Evolutionary conservation across 2,329 filamentous ascomycete species (phyloP).

Genomic region (Paraphaeosphaeria sporulosa): DNA sequence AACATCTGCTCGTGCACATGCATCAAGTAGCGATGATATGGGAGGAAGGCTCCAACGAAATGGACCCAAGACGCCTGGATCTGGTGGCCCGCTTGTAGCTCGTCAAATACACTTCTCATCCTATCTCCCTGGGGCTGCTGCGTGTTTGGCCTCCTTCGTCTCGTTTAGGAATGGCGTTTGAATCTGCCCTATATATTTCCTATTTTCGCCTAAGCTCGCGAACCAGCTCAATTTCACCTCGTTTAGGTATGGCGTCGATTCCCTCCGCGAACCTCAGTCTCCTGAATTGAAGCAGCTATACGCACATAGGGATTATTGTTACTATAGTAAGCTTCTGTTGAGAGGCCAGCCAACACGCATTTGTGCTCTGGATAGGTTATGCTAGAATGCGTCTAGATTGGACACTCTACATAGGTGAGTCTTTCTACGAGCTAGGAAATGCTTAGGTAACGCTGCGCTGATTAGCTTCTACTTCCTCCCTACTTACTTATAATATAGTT

Average conservation of each 20-base stretch:
- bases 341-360: neutral
- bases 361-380: neutral
- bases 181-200: too few species aligned
- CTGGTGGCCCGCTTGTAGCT: slow-evolving; percentile 9
- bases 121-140: too few species aligned
- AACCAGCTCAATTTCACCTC: too few species aligned
- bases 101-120: too few species aligned
- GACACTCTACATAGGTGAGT: neutral
- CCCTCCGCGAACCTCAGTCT: neutral
- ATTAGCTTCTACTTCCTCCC: too few species aligned
- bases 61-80: neutral
- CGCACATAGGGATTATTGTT: neutral
- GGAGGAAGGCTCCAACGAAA: slow-evolving; percentile 38
- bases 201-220: too few species aligned
- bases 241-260: neutral
- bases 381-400: neutral
- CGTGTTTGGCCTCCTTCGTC: too few species aligned
- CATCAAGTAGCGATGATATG: slow-evolving; percentile 47
- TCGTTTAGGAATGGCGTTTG: too few species aligned
- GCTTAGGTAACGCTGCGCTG: neutral
- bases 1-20: slow-evolving; percentile 42
- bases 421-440: neutral
- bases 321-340: neutral
- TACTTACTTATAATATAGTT: too few species aligned
- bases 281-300: neutral